Percentiles rank a stretch among this genome's conserved stretches.
Evolutionary conservation across 306 rosid species (phyloP).

Genomic region (Alnus glutinosa): DNA sequence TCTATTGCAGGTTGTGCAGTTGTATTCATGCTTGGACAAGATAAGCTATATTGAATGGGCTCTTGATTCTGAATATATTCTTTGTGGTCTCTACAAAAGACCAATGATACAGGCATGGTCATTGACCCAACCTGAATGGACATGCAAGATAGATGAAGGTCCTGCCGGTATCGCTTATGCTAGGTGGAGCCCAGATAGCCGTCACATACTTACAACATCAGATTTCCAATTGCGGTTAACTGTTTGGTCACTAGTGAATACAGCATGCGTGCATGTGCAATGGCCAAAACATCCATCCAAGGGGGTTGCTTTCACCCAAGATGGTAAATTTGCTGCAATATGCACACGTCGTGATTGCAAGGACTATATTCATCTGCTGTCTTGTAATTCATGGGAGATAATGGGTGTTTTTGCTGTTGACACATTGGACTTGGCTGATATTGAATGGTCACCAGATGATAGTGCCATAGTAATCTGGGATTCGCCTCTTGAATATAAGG

Average conservation of each 20-base stretch:
- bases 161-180: conserved; percentile 96
- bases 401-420: conserved; percentile 91
- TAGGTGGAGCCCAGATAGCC: conserved; percentile 99
- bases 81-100: conserved; percentile 88
- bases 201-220: conserved; percentile 93
- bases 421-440: conserved; percentile 87
- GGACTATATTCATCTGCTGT: conserved; percentile 79
- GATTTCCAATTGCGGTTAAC: conserved; percentile 92
- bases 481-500: conserved; percentile 96
- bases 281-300: conserved; percentile 94
- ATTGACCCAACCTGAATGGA: conserved; percentile 94
- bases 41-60: conserved; percentile 99
- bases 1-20: conserved; percentile 85
- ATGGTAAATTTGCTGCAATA: conserved; percentile 91
- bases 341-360: conserved; percentile 97
- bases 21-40: conserved; percentile 98
- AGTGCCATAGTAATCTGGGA: conserved; percentile 97
- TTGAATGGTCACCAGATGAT: conserved; percentile 99
- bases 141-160: conserved; percentile 99
- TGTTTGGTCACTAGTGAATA: conserved; percentile 93
- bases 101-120: conserved; percentile 99
- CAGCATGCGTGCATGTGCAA: conserved; percentile 94
- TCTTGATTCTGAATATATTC: conserved; percentile 93
- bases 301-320: conserved; percentile 90
- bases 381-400: conserved; percentile 95